Evolutionary conservation across 1,139 yeast species (phyloP).

Genomic region (Debaryomyces subglobosus): DNA sequence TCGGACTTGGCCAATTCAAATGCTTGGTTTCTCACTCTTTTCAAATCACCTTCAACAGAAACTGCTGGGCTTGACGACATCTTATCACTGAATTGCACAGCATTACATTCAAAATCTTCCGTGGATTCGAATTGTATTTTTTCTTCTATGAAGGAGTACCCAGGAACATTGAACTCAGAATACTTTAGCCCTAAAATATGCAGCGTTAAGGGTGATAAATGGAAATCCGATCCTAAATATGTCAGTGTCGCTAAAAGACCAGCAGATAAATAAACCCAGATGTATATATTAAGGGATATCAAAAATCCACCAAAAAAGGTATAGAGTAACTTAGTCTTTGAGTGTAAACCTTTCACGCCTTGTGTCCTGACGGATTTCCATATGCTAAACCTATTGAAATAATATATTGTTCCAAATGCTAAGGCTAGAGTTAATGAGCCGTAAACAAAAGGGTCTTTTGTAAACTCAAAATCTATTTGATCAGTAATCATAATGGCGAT

Average conservation of each 20-base stretch:
- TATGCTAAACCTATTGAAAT: slow-evolving; percentile 1
- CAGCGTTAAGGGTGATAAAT: slow-evolving; percentile 4
- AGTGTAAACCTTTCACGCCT: background rate
- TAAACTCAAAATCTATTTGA: background rate
- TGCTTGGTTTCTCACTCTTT: slow-evolving; percentile 13
- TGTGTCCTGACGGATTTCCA: background rate
- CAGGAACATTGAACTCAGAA: slow-evolving; percentile 10
- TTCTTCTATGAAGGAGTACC: slow-evolving; percentile 15
- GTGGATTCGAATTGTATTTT: background rate
- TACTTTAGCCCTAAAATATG: background rate
- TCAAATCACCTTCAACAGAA: slow-evolving; percentile 9
- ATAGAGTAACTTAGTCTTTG: background rate
- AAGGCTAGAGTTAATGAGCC: background rate
- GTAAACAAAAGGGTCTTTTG: background rate
- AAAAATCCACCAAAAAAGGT: background rate
- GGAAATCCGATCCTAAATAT: background rate
- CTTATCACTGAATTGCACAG: slow-evolving; percentile 4
- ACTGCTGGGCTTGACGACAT: slow-evolving; percentile 7
- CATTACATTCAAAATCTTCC: slow-evolving; percentile 8
- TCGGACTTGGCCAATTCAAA: slow-evolving; percentile 10
- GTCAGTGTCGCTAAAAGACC: background rate
- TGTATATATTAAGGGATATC: background rate
- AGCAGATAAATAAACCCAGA: background rate
- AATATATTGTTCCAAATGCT: slow-evolving; percentile 2
- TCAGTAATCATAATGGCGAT: background rate